Base-by-base conservation (phyloP, 2,329 filamentous ascomycete species). In the Colletotrichum sp. region DNA sequence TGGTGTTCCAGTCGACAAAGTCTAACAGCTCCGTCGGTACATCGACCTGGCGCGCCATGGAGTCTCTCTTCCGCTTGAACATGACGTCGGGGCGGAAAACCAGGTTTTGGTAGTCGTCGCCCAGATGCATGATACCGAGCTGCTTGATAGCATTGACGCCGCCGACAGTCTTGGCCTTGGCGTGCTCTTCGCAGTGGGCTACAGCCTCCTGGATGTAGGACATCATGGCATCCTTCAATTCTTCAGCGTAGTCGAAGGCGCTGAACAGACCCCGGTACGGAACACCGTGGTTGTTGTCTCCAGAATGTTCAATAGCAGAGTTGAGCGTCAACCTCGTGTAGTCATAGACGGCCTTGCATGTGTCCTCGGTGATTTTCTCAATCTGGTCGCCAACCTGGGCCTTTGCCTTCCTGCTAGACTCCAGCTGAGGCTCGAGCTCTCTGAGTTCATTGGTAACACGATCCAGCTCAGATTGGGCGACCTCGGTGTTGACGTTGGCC, bases 31-130 rank as follows among this genome's bases (percentile, higher is more conserved):
- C 96, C 6, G 97, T 95, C 70, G 97, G 92, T 25, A 98, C 93
- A 77, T 98, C 93, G 19, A 99, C 93, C 82, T 98, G 93, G 78
- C 95, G 92, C 8, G 95, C 96, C 55, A 98, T 87, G 3, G 92
- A 92, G 83, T 99, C 95, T 76, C 93, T 92, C 81, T 94, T 94
- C 77, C 95, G 93, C 76, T 92, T 93, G 73, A 99, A 99, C 97
- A 99, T 99, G 82, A 96, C 92, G 80, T 98, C 96, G 2, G 95
- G 92, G 34, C 94, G 92, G 92, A 99, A 98, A 79, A 92, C 95
- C 62, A 98, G 91, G 80, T 96, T 94, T 27, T 94, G 90, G 80
- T 96, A 98, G 80, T 96, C 94, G 80, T 97, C 93, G 12, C 96
- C 96, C 8, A 99, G 92, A 83, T 99, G 96, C 44, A 96, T 84